Percentiles rank a stretch among this genome's conserved stretches.
Conservation (phyloP, 1,284 basidiomycete genomes). For the Porodaedalea pini region DNA sequence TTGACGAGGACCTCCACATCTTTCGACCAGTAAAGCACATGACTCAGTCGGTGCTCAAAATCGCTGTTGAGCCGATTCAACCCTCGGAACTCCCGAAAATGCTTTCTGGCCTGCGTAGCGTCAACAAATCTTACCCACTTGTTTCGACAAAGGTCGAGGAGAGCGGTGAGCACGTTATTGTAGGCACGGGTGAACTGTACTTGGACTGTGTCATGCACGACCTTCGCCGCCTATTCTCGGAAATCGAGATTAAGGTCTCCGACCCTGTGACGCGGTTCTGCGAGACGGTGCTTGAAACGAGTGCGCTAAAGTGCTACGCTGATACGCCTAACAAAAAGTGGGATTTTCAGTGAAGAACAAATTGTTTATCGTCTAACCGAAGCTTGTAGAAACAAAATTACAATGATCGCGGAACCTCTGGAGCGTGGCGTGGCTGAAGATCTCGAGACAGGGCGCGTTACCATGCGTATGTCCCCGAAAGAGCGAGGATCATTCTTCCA, state of each 20-base stretch:
- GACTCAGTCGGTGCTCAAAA: slow-evolving; percentile 96
- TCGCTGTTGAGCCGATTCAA: slow-evolving; percentile 96
- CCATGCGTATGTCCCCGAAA: slow-evolving; percentile 90
- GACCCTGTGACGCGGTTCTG: slow-evolving; percentile 98
- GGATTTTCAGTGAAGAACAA: slow-evolving; percentile 23
- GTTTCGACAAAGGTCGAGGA: slow-evolving; percentile 96
- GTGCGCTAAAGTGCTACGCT: slow-evolving; percentile 96
- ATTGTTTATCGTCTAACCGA: slow-evolving; percentile 6
- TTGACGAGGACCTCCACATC: slow-evolving; percentile 86
- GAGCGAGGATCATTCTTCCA: slow-evolving; percentile 93
- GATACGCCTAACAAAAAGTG: slow-evolving; percentile 99
- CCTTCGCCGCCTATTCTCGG: slow-evolving; percentile 86
- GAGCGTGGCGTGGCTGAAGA: slow-evolving; percentile 93
- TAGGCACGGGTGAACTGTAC: slow-evolving; percentile 97
- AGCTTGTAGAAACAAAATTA: slow-evolving; percentile 79
- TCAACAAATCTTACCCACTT: slow-evolving; percentile 98
- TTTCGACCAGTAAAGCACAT: slow-evolving; percentile 95
- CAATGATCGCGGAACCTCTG: slow-evolving; percentile 96
- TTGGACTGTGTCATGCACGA: slow-evolving; percentile 98
- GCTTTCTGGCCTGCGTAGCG: slow-evolving; percentile 92
- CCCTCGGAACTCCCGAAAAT: slow-evolving; percentile 99
- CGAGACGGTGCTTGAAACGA: slow-evolving; percentile 98
- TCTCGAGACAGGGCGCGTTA: slow-evolving; percentile 86
- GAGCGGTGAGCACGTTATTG: slow-evolving; percentile 94
- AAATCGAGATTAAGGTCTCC: slow-evolving; percentile 99